Base-by-base conservation (phyloP, 1,139 yeast genomes). In the Candida dubliniensis region DNA sequence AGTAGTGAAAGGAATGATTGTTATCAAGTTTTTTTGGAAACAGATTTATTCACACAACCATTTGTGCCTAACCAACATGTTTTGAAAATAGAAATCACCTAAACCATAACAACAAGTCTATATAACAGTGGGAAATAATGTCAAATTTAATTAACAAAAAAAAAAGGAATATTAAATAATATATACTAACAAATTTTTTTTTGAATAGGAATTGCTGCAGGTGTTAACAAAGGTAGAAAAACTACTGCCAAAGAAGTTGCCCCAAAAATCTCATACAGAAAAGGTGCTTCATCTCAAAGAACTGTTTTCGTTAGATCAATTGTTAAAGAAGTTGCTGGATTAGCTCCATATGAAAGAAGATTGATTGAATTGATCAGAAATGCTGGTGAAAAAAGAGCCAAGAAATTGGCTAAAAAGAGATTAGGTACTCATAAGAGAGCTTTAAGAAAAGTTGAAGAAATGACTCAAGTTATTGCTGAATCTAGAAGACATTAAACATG, bases 381-480 rank as follows among this genome's bases (percentile, higher is more conserved):
- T 82, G 93, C 97, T 72, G 96, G 96, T 85, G 99, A 95, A 82
- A 95, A 95, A 96, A 95, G 99, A 83, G 99, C 99, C 65, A 89
- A 95, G 88, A 95, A 95, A 90, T 91, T 95, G 73, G 97, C 98
- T 63, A 95, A 95, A 95, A 93, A 89, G 96, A 93, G 96, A 93
- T 89, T 95, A 74, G 99, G 99, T 79, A 90, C 99, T 67, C 96
- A 91, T 87, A 87, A 85, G 82, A 95, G 99, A 86, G 97, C 99
- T 69, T 88, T 89, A 86, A 95, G 88, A 74, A 95, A 95, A 90
- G 95, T 93, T 76, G 99, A 95, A 81, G 96, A 91, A 79, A 87
- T 95, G 93, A 88, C 82, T 84, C 77, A 81, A 74, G 82, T 93
- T 81, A 93, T 95, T 77, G 90, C 96, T 75, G 96, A 93, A 80